Base-by-base conservation (phyloP, 1,139 yeast genomes). In the Sugiyamaella japonica region DNA sequence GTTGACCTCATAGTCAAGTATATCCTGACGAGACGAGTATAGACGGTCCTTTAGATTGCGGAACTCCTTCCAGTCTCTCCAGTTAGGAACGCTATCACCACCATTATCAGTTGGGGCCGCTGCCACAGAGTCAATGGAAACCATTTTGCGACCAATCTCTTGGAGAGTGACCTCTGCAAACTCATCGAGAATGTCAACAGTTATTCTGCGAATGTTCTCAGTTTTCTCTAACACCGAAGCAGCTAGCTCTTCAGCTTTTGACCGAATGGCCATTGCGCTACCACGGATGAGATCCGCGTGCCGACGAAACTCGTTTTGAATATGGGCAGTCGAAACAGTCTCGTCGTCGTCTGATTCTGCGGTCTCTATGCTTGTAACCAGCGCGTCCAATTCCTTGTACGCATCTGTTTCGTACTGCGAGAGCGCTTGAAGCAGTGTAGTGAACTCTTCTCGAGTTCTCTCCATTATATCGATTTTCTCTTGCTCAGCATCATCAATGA, bases 1-100 rank as follows among this genome's bases (percentile, higher is more conserved):
- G 8, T 83, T 81, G 7, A 77, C 72, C 6, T 78, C 77, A 56
- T 79, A 75, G 47, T 76, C 72, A 52, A 77, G 77, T 38, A 89
- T 70, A 31, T 72, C 72, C 60, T 86, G 89, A 55, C 96, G 77
- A 53, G 81, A 75, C 23, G 74, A 73, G 60, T 79, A 76, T 31
- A 87, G 70, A 23, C 73, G 69, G 54, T 80, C 82, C 66, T 86
- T 87, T 54, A 84, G 75, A 47, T 71, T 69, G 61, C 84, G 82
- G 67, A 81, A 86, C 58, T 77, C 77, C 66, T 82, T 85, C 93
- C 93, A 87, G 46, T 82, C 82, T 23, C 74, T 69, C 87, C 93
- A 86, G 41, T 63, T 62, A 10, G 64, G 60, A n/a, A 51, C 41
- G 70, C 63, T 72, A 76, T 47, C 54, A 76, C 72, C 45, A 76